Conservation (phyloP, 2,329 filamentous ascomycete genomes). For the Cercospora canescens region DNA sequence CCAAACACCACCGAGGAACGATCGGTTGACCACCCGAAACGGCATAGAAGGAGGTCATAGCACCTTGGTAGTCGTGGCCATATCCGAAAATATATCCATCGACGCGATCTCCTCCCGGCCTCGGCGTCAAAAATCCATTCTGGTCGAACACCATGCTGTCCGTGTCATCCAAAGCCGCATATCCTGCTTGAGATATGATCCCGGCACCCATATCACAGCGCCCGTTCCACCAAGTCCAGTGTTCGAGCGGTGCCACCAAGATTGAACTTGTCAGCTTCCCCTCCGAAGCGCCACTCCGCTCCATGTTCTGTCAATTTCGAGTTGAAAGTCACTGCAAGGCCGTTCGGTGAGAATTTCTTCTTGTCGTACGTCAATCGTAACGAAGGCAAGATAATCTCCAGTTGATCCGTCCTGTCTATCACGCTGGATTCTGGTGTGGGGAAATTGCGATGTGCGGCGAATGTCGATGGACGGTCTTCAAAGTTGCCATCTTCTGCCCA, state of each 20-base stretch:
- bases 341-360: constrained; percentile 53
- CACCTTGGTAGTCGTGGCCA: constrained; percentile 57
- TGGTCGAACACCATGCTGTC: constrained; percentile 58
- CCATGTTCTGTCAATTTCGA: constrained; percentile 38
- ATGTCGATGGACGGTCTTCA: constrained; percentile 63
- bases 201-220: constrained; percentile 52
- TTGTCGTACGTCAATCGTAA: constrained; percentile 62
- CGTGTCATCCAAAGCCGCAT: constrained; percentile 56
- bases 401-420: constrained; percentile 45
- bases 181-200: constrained; percentile 53
- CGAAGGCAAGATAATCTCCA: constrained; percentile 58
- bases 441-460: constrained; percentile 58
- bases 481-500: constrained; percentile 62
- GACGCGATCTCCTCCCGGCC: constrained; percentile 49
- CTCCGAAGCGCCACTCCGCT: constrained; percentile 54
- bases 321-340: constrained; percentile 50
- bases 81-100: constrained; percentile 64
- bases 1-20: constrained; percentile 59
- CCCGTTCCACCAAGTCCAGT: constrained; percentile 55
- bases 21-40: constrained; percentile 58
- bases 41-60: constrained; percentile 56
- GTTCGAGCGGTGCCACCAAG: constrained; percentile 55
- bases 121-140: constrained; percentile 53
- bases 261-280: constrained; percentile 42
- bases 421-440: constrained; percentile 51